Base-by-base conservation (phyloP, 129 eudicot genomes). In the Heracleum sosnowskyi region DNA sequence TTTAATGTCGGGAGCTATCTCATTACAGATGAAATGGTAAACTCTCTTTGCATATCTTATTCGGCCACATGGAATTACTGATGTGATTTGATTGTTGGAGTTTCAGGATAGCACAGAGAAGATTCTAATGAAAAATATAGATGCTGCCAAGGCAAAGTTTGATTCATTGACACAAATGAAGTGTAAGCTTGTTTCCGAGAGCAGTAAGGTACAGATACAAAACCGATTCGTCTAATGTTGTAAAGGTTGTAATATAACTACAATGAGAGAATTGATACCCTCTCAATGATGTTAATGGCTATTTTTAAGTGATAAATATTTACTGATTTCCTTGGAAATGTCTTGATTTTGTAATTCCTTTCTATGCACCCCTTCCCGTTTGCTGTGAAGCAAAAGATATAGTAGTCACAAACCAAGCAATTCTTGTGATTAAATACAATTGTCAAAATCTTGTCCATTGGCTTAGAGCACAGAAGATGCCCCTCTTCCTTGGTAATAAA, bases 121-220 rank as follows among this genome's bases (percentile, higher is more conserved):
- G 76, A 76, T 69, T 68, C 72, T 80, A 24, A 84, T 75, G 74
- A 45, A 35, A 55, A 77, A 84, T 78, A 40, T 88, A 70, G 87
- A 84, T 80, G 84, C 92, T 81, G 92, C 94, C 24, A 78, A 90
- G 83, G 77, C 86, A 78, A 85, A 84, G 74, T 74, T 90, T 81
- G 85, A 89, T 60, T 49, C 79, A 78, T 71, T 87, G 73, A 74
- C 77, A 70, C 85, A 84, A 45, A 82, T 63, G 77, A 86, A 82
- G 83, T 81, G 78, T 37, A 77, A 86, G 36, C 91, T 84, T 77
- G 81, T 87, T 68, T 69, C 85, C 44, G 92, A 93, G 83, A 79
- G 75, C 60, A 71, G 69, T 71, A 85, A 93, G 96, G 98, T 92
- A 44, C 63, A 78, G 40, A 39, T 34, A 51, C 4, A 75, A 51